Evolutionary conservation across 176 grass and related monocot genomes (phyloP).

Genomic region (Eragrostis curvula): DNA sequence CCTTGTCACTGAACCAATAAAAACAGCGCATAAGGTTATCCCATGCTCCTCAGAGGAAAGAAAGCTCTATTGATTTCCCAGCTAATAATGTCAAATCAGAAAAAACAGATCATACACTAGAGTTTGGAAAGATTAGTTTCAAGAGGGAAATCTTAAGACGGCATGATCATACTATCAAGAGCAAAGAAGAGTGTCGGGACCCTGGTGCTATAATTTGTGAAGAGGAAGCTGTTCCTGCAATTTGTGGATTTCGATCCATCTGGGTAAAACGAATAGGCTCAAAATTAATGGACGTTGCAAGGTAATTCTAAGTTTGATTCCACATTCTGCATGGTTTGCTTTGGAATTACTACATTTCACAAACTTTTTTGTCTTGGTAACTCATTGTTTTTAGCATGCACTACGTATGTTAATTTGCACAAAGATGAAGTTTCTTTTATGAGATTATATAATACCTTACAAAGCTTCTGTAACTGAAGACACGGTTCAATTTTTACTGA

Average conservation of each 20-base stretch:
- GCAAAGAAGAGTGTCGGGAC: constrained; percentile 41
- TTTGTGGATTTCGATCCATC: constrained; percentile 84
- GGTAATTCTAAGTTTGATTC: constrained; percentile 39
- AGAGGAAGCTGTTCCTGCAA: constrained; percentile 61
- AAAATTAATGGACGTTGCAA: constrained; percentile 71
- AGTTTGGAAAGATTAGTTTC: constrained; percentile 79
- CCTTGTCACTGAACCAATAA: constrained; percentile 86
- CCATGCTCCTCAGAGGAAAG: constrained; percentile 34
- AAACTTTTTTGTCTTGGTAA: neutral
- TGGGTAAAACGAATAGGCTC: constrained; percentile 80
- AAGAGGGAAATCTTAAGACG: constrained; percentile 71
- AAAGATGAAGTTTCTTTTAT: neutral
- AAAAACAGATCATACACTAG: constrained; percentile 50
- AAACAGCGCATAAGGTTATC: constrained; percentile 77
- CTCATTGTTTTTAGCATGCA: neutral
- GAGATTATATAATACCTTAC: neutral
- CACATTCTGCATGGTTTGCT: neutral
- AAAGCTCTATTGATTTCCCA: neutral
- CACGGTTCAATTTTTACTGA: neutral
- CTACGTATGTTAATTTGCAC: neutral
- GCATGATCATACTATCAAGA: constrained; percentile 36
- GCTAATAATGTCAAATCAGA: constrained; percentile 28
- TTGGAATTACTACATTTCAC: neutral
- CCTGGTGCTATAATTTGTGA: constrained; percentile 74
- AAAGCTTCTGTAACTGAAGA: neutral